phyloP scores from a whole-genome alignment of 805 yeast genomes.

The Ogataea ganodermae region DNA sequence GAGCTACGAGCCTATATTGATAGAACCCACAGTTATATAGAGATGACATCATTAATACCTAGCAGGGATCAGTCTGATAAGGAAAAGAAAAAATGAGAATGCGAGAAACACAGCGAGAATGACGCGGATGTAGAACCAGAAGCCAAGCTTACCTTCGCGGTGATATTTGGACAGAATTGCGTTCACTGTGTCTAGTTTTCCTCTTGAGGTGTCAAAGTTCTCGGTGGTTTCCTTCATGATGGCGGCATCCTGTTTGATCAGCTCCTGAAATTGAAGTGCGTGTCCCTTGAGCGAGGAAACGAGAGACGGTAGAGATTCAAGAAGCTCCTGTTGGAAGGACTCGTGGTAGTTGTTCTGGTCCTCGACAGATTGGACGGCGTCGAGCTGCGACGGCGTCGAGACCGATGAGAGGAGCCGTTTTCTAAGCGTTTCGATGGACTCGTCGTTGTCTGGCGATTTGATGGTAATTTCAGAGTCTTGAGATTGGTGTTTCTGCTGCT shows the following conservation, averaged over 20 bases:
- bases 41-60: slow-evolving; percentile 31
- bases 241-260: slow-evolving; percentile 34
- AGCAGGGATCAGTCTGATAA: slow-evolving; percentile 35
- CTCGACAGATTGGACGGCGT: slow-evolving; percentile 26
- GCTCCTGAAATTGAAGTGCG: slow-evolving; percentile 36
- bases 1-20: slow-evolving; percentile 25
- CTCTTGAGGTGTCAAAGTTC: slow-evolving; percentile 34
- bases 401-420: slow-evolving; percentile 31
- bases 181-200: slow-evolving; percentile 32
- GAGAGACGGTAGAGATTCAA: slow-evolving; percentile 35
- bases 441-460: slow-evolving; percentile 20
- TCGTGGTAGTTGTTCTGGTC: slow-evolving; percentile 35
- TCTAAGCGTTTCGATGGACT: slow-evolving; percentile 31
- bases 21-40: slow-evolving; percentile 21
- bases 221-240: slow-evolving; percentile 37
- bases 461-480: slow-evolving; percentile 2
- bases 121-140: slow-evolving; percentile 36
- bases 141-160: slow-evolving; percentile 34
- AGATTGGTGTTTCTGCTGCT: neutral
- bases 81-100: slow-evolving; percentile 29
- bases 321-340: slow-evolving; percentile 34
- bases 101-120: slow-evolving; percentile 24
- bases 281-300: slow-evolving; percentile 33
- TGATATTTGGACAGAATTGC: slow-evolving; percentile 32
- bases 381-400: slow-evolving; percentile 28